These are phyloP conservation scores for Talaromyces stipitatus DNA, from an alignment of 495 filamentous ascomycete species.

Conservation along the genomic window DNA sequence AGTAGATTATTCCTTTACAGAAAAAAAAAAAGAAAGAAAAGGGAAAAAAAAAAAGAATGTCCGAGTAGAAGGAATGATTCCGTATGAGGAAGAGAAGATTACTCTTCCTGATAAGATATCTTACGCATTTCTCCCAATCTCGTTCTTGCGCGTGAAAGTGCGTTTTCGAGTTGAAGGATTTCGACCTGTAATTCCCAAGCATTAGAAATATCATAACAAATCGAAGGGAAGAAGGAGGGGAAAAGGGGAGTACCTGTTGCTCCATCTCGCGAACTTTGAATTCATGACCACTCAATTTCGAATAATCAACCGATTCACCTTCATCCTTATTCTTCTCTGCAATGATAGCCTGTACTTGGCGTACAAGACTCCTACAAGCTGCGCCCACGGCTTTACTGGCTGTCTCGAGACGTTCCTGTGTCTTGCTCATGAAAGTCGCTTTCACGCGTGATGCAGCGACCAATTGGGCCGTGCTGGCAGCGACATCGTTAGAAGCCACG, in stretches of 20 bases:
- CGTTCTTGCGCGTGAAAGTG: conserved; percentile 68
- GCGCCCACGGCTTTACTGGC: conserved; percentile 89
- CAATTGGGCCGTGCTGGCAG: conserved; percentile 90
- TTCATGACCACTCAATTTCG: conserved; percentile 79
- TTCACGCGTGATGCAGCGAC: conserved; percentile 94
- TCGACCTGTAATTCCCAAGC: conserved; percentile 74
- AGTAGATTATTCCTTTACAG: too few relatives aligned
- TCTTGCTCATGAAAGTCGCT: conserved; percentile 95
- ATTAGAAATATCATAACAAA: not conserved
- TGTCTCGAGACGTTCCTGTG: conserved; percentile 80
- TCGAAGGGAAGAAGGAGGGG: not conserved
- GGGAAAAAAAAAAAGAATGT: not conserved
- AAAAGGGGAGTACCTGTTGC: conserved; percentile 70
- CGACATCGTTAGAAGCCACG: conserved; percentile 94
- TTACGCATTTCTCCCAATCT: conserved; percentile 97
- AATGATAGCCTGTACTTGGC: conserved; percentile 93
- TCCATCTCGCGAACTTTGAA: conserved; percentile 99
- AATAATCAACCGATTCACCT: conserved; percentile 72
- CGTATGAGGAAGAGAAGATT: conserved; percentile 10
- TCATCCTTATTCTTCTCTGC: conserved; percentile 73
- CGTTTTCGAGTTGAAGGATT: conserved; percentile 92
- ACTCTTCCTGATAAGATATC: conserved; percentile 90
- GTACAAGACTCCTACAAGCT: conserved; percentile 79
- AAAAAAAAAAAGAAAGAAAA: too few relatives aligned
- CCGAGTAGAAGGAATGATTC: not conserved